These are phyloP conservation scores for Floccularia luteovirens DNA, from an alignment of 768 basidiomycete genomes.

Conservation along the genomic window DNA sequence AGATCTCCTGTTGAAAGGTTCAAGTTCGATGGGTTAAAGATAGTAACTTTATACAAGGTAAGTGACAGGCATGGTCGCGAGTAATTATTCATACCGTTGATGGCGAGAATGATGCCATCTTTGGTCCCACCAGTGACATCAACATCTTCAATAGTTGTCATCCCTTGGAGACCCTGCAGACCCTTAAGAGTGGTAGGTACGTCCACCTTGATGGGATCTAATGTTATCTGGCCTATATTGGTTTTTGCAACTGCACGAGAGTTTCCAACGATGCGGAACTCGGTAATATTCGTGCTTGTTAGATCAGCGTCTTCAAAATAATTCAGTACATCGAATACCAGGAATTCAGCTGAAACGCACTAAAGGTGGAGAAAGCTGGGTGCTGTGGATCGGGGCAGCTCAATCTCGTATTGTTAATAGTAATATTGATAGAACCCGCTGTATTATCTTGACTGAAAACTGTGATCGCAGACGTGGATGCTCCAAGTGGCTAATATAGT, in stretches of 20 bases:
- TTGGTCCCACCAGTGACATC: conserved; percentile 61
- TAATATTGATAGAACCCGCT: conserved; percentile 56
- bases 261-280: conserved; percentile 53
- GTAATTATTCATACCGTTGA: conserved; percentile 35
- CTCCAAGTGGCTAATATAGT: conserved; percentile 43
- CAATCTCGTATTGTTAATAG: conserved; percentile 46
- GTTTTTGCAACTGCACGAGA: conserved; percentile 53
- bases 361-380: conserved; percentile 48
- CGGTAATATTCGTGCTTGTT: conserved; percentile 36
- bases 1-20: conserved; percentile 56
- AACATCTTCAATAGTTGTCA: conserved; percentile 47
- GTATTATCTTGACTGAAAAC: conserved; percentile 49
- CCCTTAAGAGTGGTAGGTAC: conserved; percentile 56
- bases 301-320: conserved; percentile 40
- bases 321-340: conserved; percentile 1
- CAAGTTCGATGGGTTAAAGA: conserved; percentile 63
- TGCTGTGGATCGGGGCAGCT: conserved; percentile 39
- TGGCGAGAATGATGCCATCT: conserved; percentile 50
- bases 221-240: conserved; percentile 58
- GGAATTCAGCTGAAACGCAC: too few species aligned
- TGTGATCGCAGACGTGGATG: conserved; percentile 51
- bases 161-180: conserved; percentile 49
- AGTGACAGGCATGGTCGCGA: neutral
- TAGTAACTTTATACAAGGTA: conserved; percentile 43
- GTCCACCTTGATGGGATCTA: conserved; percentile 66